Evolutionary conservation across 768 basidiomycete species (phyloP).

Genomic region (Trametes coccinea): DNA sequence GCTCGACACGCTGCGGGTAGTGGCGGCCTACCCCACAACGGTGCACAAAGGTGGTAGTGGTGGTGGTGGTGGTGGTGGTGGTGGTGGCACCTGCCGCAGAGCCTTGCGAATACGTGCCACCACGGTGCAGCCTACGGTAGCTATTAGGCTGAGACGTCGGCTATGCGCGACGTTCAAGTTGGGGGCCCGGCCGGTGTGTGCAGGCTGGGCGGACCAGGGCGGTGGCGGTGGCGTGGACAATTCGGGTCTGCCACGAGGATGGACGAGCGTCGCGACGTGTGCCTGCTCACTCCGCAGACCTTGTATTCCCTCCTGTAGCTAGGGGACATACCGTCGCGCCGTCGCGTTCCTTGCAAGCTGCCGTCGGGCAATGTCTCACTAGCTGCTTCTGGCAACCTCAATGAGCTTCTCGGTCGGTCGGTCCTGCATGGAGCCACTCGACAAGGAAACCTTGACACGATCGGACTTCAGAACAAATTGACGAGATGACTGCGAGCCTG

Average conservation of each 20-base stretch:
- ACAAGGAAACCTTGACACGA: too few relatives aligned
- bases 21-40: too few relatives aligned
- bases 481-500: too few relatives aligned
- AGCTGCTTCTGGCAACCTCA: neutral
- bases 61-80: too few relatives aligned
- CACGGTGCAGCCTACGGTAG: neutral
- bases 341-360: neutral
- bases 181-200: neutral
- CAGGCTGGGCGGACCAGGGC: slow-evolving; percentile 15
- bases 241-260: slow-evolving; percentile 7
- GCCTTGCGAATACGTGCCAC: too few relatives aligned
- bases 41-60: too few relatives aligned
- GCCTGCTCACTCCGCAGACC: neutral
- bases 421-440: neutral
- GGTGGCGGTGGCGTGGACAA: slow-evolving; percentile 27
- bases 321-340: neutral
- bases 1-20: neutral
- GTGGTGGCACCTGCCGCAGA: too few relatives aligned
- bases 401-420: neutral
- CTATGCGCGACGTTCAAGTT: neutral
- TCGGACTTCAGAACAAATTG: too few relatives aligned
- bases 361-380: neutral
- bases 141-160: neutral
- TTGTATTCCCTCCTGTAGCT: neutral
- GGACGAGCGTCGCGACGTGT: neutral